A percentile compares a stretch with the other conserved stretches of the same genome.
Conservation (phyloP, 2,329 filamentous ascomycete genomes). For the Westerdykella aurantiaca region DNA sequence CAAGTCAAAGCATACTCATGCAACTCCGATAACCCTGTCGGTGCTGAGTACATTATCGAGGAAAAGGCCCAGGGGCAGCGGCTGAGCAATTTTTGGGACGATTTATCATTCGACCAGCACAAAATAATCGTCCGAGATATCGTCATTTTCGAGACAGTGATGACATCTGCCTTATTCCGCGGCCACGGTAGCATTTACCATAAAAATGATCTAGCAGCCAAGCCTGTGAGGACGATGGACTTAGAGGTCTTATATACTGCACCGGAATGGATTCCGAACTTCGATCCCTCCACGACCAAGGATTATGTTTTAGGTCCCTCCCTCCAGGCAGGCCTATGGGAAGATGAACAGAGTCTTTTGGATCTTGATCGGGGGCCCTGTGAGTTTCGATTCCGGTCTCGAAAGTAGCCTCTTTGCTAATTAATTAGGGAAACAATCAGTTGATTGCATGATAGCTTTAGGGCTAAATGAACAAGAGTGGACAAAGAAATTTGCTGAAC, state of each 20-base stretch:
- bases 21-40: not conserved
- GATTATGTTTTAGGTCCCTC: conserved; percentile 6
- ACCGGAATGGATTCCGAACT: not conserved
- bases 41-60: conserved; percentile 19
- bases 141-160: conserved; percentile 3
- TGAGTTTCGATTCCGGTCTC: conserved; percentile 3
- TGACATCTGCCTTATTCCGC: conserved; percentile 4
- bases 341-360: conserved; percentile 1
- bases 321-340: conserved; percentile 3
- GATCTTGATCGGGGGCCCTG: conserved; percentile 7
- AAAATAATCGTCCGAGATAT: conserved; percentile 3
- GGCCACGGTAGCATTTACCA: conserved; percentile 9
- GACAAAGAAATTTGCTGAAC: conserved; percentile 5
- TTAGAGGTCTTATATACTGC: not conserved
- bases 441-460: conserved; percentile 4
- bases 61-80: conserved; percentile 13
- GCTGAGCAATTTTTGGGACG: not conserved
- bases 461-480: conserved; percentile 5
- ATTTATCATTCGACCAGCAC: not conserved
- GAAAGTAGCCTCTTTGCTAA: not conserved
- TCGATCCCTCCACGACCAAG: not conserved
- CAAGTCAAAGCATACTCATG: too few species aligned
- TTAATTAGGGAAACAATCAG: conserved; percentile 4
- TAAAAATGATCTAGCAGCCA: conserved; percentile 8
- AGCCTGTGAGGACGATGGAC: not conserved